Evolutionary conservation across 2,329 filamentous ascomycete genomes (phyloP).

Genomic region (Monosporascus sp.): DNA sequence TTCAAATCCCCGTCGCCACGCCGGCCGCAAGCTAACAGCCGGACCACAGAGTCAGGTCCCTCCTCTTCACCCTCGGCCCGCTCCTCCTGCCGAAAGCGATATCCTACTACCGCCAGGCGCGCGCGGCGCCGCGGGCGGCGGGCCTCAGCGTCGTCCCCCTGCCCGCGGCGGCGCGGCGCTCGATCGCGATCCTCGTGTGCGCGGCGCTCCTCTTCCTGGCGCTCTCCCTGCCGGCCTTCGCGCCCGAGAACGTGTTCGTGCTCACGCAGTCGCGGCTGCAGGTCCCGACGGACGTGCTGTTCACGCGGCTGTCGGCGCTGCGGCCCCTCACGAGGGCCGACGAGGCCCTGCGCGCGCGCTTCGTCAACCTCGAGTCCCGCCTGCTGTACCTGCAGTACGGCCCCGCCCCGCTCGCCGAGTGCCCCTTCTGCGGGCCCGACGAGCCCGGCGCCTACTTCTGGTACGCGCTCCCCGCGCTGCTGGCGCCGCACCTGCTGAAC

Average conservation of each 20-base stretch:
- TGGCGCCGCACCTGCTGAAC: slow-evolving; percentile 77
- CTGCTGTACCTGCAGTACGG: slow-evolving; percentile 82
- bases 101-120: slow-evolving; percentile 55
- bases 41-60: slow-evolving; percentile 44
- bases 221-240: slow-evolving; percentile 58
- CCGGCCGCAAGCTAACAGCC: slow-evolving; percentile 4
- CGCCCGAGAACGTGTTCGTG: slow-evolving; percentile 76
- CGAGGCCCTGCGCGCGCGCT: slow-evolving; percentile 58
- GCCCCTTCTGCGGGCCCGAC: slow-evolving; percentile 76
- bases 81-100: slow-evolving; percentile 64
- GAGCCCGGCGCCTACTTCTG: slow-evolving; percentile 67
- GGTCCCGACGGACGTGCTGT: slow-evolving; percentile 79
- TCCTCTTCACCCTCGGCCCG: slow-evolving; percentile 62
- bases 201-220: slow-evolving; percentile 48
- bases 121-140: slow-evolving; percentile 37
- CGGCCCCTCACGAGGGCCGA: slow-evolving; percentile 57
- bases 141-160: slow-evolving; percentile 50
- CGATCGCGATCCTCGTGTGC: slow-evolving; percentile 56
- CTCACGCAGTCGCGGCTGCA: slow-evolving; percentile 76
- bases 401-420: slow-evolving; percentile 65
- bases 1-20: neutral
- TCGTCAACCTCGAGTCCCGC: slow-evolving; percentile 66
- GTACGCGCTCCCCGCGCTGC: slow-evolving; percentile 70
- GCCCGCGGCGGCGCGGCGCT: slow-evolving; percentile 46
- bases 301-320: slow-evolving; percentile 63